Conservation (phyloP, 2,329 filamentous ascomycete genomes). For the Xylaria polymorpha region DNA sequence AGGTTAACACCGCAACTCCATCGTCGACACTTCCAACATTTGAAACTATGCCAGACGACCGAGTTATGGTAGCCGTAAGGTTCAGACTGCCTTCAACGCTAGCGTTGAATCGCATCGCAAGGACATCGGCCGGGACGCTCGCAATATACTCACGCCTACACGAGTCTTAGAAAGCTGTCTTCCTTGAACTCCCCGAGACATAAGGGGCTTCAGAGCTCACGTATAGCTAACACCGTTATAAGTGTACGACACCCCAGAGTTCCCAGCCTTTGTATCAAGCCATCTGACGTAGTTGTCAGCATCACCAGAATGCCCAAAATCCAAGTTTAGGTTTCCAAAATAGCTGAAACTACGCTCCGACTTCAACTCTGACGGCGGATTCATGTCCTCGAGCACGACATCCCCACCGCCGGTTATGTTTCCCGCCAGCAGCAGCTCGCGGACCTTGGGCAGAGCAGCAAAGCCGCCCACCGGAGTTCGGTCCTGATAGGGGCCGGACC, state of each 20-base stretch:
- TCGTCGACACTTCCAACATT: constrained; percentile 1
- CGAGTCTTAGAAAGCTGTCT: constrained; percentile 6
- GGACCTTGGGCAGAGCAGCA: constrained; percentile 8
- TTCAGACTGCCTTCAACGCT: constrained; percentile 11
- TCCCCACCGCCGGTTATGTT: constrained; percentile 11
- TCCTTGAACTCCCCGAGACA: not conserved
- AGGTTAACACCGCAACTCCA: constrained; percentile 9
- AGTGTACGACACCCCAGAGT: constrained; percentile 12
- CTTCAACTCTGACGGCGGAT: not conserved
- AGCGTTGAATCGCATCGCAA: constrained; percentile 24
- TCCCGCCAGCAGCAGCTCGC: constrained; percentile 13
- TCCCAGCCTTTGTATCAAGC: constrained; percentile 26
- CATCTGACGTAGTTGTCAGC: constrained; percentile 15
- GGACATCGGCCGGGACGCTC: constrained; percentile 19
- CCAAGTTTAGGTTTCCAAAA: constrained; percentile 21
- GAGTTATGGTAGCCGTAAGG: constrained; percentile 14
- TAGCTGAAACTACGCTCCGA: constrained; percentile 18
- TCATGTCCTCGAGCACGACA: constrained; percentile 9
- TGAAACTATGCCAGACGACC: constrained; percentile 9
- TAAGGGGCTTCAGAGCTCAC: constrained; percentile 1
- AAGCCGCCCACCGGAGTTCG: constrained; percentile 5
- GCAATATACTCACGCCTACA: constrained; percentile 28
- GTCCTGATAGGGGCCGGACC: constrained; percentile 24
- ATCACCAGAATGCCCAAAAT: constrained; percentile 21
- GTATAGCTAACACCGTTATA: constrained; percentile 24